These are phyloP conservation scores for Ceraceosorus guamensis DNA, from an alignment of 1,284 basidiomycete species.

Conservation along the genomic window DNA sequence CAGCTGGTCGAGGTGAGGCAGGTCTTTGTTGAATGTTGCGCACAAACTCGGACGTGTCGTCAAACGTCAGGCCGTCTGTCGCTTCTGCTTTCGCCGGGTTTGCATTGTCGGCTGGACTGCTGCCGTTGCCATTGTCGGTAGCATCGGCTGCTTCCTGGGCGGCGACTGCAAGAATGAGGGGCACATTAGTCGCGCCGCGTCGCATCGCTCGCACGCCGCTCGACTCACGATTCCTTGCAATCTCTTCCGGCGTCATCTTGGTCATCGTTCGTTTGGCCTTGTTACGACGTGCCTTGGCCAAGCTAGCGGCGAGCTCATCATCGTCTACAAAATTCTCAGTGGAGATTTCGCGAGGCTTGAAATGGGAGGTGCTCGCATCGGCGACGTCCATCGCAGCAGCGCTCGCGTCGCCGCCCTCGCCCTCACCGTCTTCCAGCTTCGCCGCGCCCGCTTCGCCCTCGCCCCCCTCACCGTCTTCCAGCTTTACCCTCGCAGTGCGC, in stretches of 20 bases:
- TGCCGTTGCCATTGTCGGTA: too few species aligned
- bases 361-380: too few species aligned
- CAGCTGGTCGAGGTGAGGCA: constrained; percentile 19
- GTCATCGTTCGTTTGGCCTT: constrained; percentile 67
- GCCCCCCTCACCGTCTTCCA: too few species aligned
- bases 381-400: too few species aligned
- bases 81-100: constrained; percentile 4
- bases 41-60: constrained; percentile 95
- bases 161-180: constrained; percentile 20
- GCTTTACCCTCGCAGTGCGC: too few species aligned
- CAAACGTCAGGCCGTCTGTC: constrained; percentile 63
- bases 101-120: too few species aligned
- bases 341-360: constrained; percentile 7
- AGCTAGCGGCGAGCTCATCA: constrained; percentile 89
- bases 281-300: constrained; percentile 74
- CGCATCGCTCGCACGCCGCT: too few species aligned
- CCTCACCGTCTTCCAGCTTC: too few species aligned
- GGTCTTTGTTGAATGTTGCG: constrained; percentile 64
- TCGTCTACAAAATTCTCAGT: constrained; percentile 79
- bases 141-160: constrained; percentile 56
- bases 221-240: constrained; percentile 61
- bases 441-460: too few species aligned
- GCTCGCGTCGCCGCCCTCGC: too few species aligned
- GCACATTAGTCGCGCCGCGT: too few species aligned
- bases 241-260: constrained; percentile 73